Base-by-base conservation (phyloP, 2,329 filamentous ascomycete genomes). In the Corynespora cassiicola region DNA sequence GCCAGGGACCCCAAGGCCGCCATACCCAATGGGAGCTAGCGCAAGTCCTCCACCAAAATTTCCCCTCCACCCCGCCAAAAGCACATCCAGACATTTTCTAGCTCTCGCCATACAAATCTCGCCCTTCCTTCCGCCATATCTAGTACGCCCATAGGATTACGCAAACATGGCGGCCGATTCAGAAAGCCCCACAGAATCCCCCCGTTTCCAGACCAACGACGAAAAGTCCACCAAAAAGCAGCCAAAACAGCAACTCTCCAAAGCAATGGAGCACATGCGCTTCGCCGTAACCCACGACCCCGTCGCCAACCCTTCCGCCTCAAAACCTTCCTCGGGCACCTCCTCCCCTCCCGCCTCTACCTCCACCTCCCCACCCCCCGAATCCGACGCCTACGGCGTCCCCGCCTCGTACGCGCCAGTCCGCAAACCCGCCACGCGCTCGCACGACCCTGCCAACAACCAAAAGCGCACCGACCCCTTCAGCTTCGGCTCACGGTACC, bases 401-500 rank as follows among this genome's bases (percentile, higher is more conserved):
- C 74, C 74, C 17, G 68, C 70, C 19, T 63, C 66, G 27, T 69
- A 70, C 45, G 65, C 70, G 26, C 75, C 75, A 10, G 35, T 76
- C 17, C 72, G 74, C 40, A 69, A 72, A 32, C 65, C 73, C 3
- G 50, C 72, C 3, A 57, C 87, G 57, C 82, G 84, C 51, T 88
- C 86, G 15, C 86, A 91, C 68, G 79, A 87, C 59, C 83, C 87
- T 24, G 58, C 75, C 43, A 85, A 86, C 68, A 94, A 90, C 68
- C 76, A 87, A 72, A 97, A 97, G 75, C 82, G 90, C 58, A 88
- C 75, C 63, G 90, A 96, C 63, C 94, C 94, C 12, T 99, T 97
- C 70, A 87, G 95, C 70, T 99, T 99, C 69, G 94, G 94, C 45
- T 94, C 88, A 31, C 88, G 92, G 43, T 88, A 81, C 61, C 82